These are phyloP conservation scores for Nemania diffusa DNA, from an alignment of 2,329 filamentous ascomycete species.

Conservation along the genomic window DNA sequence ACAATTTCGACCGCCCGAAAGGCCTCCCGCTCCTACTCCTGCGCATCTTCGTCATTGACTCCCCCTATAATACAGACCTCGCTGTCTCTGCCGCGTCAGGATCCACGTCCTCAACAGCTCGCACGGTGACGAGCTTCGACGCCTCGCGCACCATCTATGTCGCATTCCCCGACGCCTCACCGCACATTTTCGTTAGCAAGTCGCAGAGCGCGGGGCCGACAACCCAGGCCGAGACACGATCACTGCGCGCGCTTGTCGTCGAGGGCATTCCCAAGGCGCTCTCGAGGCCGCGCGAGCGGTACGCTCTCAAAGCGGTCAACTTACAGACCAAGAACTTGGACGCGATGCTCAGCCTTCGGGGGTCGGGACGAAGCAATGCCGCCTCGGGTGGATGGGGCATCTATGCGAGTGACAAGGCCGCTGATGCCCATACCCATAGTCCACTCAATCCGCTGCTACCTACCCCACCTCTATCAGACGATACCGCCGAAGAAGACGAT, in stretches of 20 bases:
- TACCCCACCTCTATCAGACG: constrained; percentile 58
- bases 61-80: constrained; percentile 76
- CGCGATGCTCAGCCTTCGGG: constrained; percentile 75
- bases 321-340: constrained; percentile 77
- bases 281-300: constrained; percentile 77
- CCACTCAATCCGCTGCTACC: constrained; percentile 65
- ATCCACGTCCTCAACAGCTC: constrained; percentile 29
- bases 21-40: constrained; percentile 76
- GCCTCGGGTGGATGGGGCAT: constrained; percentile 83
- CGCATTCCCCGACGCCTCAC: constrained; percentile 83
- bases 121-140: constrained; percentile 62
- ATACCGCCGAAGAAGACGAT: constrained; percentile 42
- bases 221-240: constrained; percentile 65
- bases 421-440: constrained; percentile 55
- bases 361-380: constrained; percentile 74
- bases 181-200: constrained; percentile 75
- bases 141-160: constrained; percentile 79
- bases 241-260: constrained; percentile 75
- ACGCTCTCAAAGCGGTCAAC: constrained; percentile 73
- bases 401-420: constrained; percentile 67
- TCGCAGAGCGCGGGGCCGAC: constrained; percentile 57
- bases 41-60: constrained; percentile 82
- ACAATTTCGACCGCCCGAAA: constrained; percentile 78
- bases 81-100: constrained; percentile 51
- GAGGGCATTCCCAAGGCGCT: constrained; percentile 86